Conservation (phyloP, 352 stramenopile genomes). For the Phytophthora cactorum region DNA sequence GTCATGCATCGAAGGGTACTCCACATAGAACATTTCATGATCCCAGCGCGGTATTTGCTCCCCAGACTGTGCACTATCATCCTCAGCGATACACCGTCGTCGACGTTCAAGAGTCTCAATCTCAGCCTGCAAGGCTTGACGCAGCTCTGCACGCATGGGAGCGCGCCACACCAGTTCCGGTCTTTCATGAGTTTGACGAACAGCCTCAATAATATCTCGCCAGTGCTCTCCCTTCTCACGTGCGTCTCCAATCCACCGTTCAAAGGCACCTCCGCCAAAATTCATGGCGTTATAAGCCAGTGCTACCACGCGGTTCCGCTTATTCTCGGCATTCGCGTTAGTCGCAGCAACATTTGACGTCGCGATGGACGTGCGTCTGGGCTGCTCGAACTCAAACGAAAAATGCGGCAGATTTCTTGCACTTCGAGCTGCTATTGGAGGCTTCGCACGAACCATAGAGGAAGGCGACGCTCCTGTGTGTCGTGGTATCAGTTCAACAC, state of each 20-base stretch:
- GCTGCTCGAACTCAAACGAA: constrained; percentile 68
- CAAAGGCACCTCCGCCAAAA: constrained; percentile 54
- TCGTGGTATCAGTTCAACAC: constrained; percentile 58
- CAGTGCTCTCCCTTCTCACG: constrained; percentile 76
- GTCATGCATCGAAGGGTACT: constrained; percentile 72
- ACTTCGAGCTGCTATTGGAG: constrained; percentile 31
- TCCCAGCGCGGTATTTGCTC: constrained; percentile 62
- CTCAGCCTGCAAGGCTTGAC: constrained; percentile 56
- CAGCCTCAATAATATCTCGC: constrained; percentile 68
- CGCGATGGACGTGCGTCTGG: constrained; percentile 30
- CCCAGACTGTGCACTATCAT: constrained; percentile 17
- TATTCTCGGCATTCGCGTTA: constrained; percentile 47
- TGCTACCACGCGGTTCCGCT: constrained; percentile 47
- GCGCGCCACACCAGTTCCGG: constrained; percentile 78
- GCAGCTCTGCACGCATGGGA: constrained; percentile 70
- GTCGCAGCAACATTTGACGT: constrained; percentile 24
- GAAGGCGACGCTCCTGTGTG: constrained; percentile 57
- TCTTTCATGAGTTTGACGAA: constrained; percentile 63
- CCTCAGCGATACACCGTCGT: constrained; percentile 12
- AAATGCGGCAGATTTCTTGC: constrained; percentile 66
- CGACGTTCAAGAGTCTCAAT: constrained; percentile 53
- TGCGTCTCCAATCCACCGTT: constrained; percentile 70
- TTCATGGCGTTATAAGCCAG: constrained; percentile 43
- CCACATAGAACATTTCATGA: constrained; percentile 84
- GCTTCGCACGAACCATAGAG: constrained; percentile 32